Base-by-base conservation (phyloP, 1,284 basidiomycete genomes). In the Sphagnurus paluster region DNA sequence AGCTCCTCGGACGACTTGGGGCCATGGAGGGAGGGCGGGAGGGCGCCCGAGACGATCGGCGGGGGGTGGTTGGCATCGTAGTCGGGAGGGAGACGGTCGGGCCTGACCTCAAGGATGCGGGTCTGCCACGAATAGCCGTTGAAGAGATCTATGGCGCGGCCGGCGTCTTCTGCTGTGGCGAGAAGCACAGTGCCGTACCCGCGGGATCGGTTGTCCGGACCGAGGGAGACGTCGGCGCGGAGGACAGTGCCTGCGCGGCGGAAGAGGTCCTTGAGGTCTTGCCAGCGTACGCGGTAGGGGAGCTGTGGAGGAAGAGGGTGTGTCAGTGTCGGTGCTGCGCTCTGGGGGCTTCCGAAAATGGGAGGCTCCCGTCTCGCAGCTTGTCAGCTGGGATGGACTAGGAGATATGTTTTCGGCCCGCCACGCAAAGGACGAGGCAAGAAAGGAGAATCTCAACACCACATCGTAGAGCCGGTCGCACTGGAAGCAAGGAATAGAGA, bases 181-280 rank as follows among this genome's bases (percentile, higher is more conserved):
- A 97, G 84, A 16, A 98, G 76, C 5, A 98, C 93, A 3, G 93
- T 97, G 16, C 95, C 95, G 61, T 94, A 94, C 1, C 95, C 95
- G 47, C 93, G 79, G 46, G 89, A 93, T 56, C 94, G 78, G 60
- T 96, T 96, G 63, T 97, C 94, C 1, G 90, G 90, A 1, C 92
- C 92, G 1, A 97, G 77, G 10, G 90, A 90, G 41, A 97, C 93
- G 62, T 98, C 96, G 5, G 96, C 95, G 26, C 96, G 84, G 16
- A 98, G 77, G 44, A 99, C 94, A 0, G 93, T 96, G 38, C 96
- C 96, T 1, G 93, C 90, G 56, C 91, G 88, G 40, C 96, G 85
- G 67, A 98, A 98, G 39, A 98, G 81, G 66, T 98, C 96, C 62
- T 99, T 98, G 55, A 99, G 81, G 69, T 99, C 96, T 71, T 98